A percentile compares a stretch with the other conserved stretches of the same genome.
Evolutionary conservation across 1,284 basidiomycete genomes (phyloP).

Genomic region (Ceratobasidium theobromae): DNA sequence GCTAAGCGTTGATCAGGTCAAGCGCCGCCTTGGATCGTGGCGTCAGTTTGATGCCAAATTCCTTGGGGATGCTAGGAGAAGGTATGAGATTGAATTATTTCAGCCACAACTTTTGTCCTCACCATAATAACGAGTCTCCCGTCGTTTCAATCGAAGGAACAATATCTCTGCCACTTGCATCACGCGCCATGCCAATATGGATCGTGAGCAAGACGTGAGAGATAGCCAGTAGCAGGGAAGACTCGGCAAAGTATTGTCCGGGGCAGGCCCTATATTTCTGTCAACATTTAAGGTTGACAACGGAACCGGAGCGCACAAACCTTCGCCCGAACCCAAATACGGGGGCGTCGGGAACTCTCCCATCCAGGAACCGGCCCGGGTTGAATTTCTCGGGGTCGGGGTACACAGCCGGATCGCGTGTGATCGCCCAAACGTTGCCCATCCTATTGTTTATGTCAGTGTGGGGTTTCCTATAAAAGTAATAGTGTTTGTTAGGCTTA

Average conservation of each 20-base stretch:
- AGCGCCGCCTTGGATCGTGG: conserved; percentile 23
- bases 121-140: conserved; percentile 25
- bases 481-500: neutral
- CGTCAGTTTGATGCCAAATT: conserved; percentile 16
- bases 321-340: conserved; percentile 25
- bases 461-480: neutral
- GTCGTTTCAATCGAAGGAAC: conserved; percentile 13
- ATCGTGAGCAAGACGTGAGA: conserved; percentile 20
- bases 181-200: conserved; percentile 12
- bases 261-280: conserved; percentile 8
- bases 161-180: conserved; percentile 7
- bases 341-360: conserved; percentile 18
- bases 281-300: neutral
- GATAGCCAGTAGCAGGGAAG: conserved; percentile 8
- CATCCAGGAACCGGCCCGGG: conserved; percentile 31
- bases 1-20: conserved; percentile 7
- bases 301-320: neutral
- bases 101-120: neutral
- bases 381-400: conserved; percentile 25
- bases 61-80: conserved; percentile 9
- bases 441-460: conserved; percentile 11
- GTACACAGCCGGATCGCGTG: conserved; percentile 23
- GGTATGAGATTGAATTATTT: neutral
- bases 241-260: conserved; percentile 20
- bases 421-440: conserved; percentile 26